A percentile compares a stretch with the other conserved stretches of the same genome.
phyloP scores from a whole-genome alignment of 805 yeast species.

The Wickerhamomyces chambardii region DNA sequence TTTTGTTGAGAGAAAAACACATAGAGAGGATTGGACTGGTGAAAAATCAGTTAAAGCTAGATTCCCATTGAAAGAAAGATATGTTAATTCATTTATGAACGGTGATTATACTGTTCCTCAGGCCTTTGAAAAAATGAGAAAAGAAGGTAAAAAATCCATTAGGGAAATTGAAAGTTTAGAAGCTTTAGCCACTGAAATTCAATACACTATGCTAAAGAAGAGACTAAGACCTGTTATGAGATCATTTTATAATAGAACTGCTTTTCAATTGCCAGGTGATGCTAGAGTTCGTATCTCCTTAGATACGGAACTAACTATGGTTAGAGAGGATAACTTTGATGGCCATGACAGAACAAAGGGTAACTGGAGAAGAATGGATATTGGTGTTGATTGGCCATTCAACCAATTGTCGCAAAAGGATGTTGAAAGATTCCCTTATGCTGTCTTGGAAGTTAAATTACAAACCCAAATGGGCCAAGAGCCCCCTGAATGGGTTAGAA shows the following conservation, averaged over 20 bases:
- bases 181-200: slow-evolving; percentile 88
- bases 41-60: slow-evolving; percentile 99
- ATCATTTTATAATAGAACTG: slow-evolving; percentile 95
- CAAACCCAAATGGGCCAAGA: slow-evolving; percentile 99
- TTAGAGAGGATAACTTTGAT: slow-evolving; percentile 95
- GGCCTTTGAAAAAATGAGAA: slow-evolving; percentile 86
- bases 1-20: slow-evolving; percentile 96
- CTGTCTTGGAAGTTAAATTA: slow-evolving; percentile 92
- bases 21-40: slow-evolving; percentile 99
- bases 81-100: slow-evolving; percentile 73
- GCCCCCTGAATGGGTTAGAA: slow-evolving; percentile 97
- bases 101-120: slow-evolving; percentile 85
- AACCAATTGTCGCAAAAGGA: slow-evolving; percentile 76
- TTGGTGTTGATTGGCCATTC: slow-evolving; percentile 97
- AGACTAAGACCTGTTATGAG: slow-evolving; percentile 90
- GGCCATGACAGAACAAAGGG: slow-evolving; percentile 83
- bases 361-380: slow-evolving; percentile 98
- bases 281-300: slow-evolving; percentile 98
- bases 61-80: slow-evolving; percentile 84
- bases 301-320: slow-evolving; percentile 96
- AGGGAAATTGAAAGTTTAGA: slow-evolving; percentile 90
- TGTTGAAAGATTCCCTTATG: slow-evolving; percentile 92
- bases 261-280: slow-evolving; percentile 98
- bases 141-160: slow-evolving; percentile 80
- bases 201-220: slow-evolving; percentile 78